Base-by-base conservation (phyloP, 2,329 filamentous ascomycete species). In the Cladosporium sp. region DNA sequence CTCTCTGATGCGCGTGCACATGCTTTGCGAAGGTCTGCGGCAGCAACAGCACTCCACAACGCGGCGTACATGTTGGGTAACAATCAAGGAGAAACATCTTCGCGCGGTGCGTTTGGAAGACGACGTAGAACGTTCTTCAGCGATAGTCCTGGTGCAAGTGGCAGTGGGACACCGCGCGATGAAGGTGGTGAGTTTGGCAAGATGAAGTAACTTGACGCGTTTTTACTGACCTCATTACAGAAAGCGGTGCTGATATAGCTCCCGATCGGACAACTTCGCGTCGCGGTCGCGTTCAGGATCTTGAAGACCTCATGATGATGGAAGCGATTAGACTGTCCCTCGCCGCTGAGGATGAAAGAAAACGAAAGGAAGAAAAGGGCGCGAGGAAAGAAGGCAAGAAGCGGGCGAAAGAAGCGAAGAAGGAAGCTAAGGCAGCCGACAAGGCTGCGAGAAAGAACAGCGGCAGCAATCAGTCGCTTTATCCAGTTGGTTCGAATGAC, bases 241-340 rank as follows among this genome's bases (percentile, higher is more conserved):
- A 42, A 50, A 59, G 32, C 32, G n/a, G 65, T 50, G 64, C 50
- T 47, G 71, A 71, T 51, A 53, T 72, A 5, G 65, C 63, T 29
- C 62, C 68, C 27, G 71, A 67, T 12, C 69, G 78, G 7, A 67
- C 69, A 15, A 79, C 76, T 58, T 80, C 79, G 30, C 72, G 84
- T 53, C 73, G 82, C 54, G 80, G 70, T 50, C 79, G 89, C 24
- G 82, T 95, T 64, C 89, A 95, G 18, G 91, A 97, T 59, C 78
- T 97, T 0, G 93, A 99, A 66, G 92, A 96, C 43, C 88, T 99
- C 75, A 99, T 99, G 93, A 90, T 97, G 76, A 89, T 93, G 78
- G 93, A 99, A 68, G 93, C 93, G 0, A 95, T 99, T 42, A 80
- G 93, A 34, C 70, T 96, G 24, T 96, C 90, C 42, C 75, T 99